A percentile compares a stretch with the other conserved stretches of the same genome.
These are phyloP conservation scores for Recurvomyces mirabilis DNA, from an alignment of 495 filamentous ascomycete species.

Conservation along the genomic window DNA sequence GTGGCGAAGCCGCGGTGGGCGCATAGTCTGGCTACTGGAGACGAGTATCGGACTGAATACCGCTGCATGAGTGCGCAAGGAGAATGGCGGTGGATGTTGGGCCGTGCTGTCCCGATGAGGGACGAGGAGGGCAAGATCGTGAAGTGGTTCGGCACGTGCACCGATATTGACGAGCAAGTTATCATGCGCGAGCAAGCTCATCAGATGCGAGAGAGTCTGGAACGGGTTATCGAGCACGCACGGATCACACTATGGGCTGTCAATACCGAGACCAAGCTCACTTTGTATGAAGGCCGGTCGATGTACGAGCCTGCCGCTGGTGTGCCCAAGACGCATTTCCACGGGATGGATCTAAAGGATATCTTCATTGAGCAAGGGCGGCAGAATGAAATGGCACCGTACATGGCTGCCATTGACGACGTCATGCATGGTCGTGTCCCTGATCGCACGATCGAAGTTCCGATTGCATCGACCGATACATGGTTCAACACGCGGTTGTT, in stretches of 20 bases:
- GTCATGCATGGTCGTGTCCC: slow-evolving; percentile 43
- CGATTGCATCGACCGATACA: slow-evolving; percentile 37
- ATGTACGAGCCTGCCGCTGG: slow-evolving; percentile 15
- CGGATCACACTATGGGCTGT: slow-evolving; percentile 58
- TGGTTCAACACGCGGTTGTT: slow-evolving; percentile 58
- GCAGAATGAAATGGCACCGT: slow-evolving; percentile 34
- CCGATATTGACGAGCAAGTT: slow-evolving; percentile 55
- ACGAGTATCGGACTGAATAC: slow-evolving; percentile 55
- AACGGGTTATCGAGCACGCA: slow-evolving; percentile 56
- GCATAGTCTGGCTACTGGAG: slow-evolving; percentile 50
- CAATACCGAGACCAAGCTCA: slow-evolving; percentile 44
- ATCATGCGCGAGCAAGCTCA: slow-evolving; percentile 48
- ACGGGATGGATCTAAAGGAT: slow-evolving; percentile 50
- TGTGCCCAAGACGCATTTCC: slow-evolving; percentile 12
- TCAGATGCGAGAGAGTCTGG: slow-evolving; percentile 49
- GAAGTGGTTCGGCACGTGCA: slow-evolving; percentile 66
- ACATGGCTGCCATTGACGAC: slow-evolving; percentile 42
- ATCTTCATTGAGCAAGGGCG: slow-evolving; percentile 36
- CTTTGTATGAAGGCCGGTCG: slow-evolving; percentile 50
- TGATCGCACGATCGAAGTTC: slow-evolving; percentile 42
- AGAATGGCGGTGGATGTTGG: slow-evolving; percentile 63
- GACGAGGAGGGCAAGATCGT: slow-evolving; percentile 51
- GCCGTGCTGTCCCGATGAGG: slow-evolving; percentile 49
- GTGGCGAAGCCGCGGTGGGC: slow-evolving; percentile 41
- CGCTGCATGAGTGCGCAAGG: slow-evolving; percentile 50